Base-by-base conservation (phyloP, 768 basidiomycete species). In the Suillus sp. region DNA sequence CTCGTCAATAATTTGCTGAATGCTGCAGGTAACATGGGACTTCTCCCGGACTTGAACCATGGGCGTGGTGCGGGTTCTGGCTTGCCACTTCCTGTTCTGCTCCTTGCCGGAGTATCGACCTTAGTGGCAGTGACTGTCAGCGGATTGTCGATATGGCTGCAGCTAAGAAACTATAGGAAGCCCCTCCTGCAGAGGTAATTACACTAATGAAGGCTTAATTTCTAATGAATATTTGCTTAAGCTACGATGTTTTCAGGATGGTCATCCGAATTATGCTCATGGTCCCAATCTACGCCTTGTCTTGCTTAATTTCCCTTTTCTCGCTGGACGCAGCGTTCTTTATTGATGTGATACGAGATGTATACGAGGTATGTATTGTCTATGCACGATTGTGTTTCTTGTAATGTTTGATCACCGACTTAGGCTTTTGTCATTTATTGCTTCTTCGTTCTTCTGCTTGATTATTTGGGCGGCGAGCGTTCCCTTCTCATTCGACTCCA, bases 191-290 rank as follows among this genome's bases (percentile, higher is more conserved):
- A 94, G 78, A 80, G 93, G 92, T 93, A 51, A 30, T 34, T 61
- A 45, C 27, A 51, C 38, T 51, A 30, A 60, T 37, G 22, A 32
- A 3, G 35, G 25, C 40, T 63, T 11, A 42, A 22, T 61, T 11
- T 59, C n/a, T 40, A 32, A 65, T 10, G 18, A 51, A 4, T 53
- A n/a, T 32, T 18, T 16, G 55, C 38, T n/a, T 60, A 34, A 45
- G 13, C 50, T 43, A 20, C n/a, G 50, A 62, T 50, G 6, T 30
- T 70, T 14, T 63, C 10, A 91, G 96, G 66, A 91, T 93, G 85
- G 95, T 96, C 56, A 83, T 97, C 50, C 85, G 97, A 54, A 97
- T 99, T 72, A 95, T 99, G 92, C 66, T 98, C 68, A 98, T 98
- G 95, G 93, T 93, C 6, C 96, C 96, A 0, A 79, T 99, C 34